These are phyloP conservation scores for Colletotrichum sidae DNA, from an alignment of 2,329 filamentous ascomycete genomes.

Conservation along the genomic window DNA sequence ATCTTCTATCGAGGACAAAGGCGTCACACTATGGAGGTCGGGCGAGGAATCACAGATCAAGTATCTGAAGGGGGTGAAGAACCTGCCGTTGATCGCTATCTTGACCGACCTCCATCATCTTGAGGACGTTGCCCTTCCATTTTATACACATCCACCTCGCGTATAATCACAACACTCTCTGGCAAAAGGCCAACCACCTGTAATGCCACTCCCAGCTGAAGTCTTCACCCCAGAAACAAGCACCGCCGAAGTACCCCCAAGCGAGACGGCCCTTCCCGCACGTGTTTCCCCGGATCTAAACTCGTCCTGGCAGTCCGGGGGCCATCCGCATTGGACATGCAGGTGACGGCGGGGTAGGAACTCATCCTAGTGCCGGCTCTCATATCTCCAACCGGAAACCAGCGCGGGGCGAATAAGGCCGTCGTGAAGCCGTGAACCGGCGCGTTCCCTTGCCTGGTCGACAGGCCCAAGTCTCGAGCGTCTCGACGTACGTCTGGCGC, in stretches of 20 bases:
- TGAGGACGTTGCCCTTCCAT: accelerated
- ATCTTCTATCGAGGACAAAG: not conserved
- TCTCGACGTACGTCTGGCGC: not conserved
- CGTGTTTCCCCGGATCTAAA: constrained; percentile 28
- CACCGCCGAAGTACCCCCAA: constrained; percentile 33
- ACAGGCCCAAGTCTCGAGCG: not conserved
- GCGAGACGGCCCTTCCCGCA: constrained; percentile 32
- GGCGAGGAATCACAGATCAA: too few relatives aligned
- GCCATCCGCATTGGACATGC: constrained; percentile 23
- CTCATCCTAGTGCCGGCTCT: constrained; percentile 29
- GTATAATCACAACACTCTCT: not conserved
- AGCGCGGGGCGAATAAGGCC: constrained; percentile 26
- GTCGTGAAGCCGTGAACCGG: constrained; percentile 11
- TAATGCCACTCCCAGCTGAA: not conserved
- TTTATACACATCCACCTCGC: not conserved
- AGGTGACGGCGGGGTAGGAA: constrained; percentile 21
- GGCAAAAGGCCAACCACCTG: not conserved
- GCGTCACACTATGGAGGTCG: too few relatives aligned
- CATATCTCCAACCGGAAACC: constrained; percentile 28
- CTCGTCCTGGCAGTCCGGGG: constrained; percentile 25
- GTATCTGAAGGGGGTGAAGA: too few relatives aligned
- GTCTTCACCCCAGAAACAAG: not conserved
- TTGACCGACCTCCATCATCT: not conserved
- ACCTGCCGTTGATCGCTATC: too few relatives aligned
- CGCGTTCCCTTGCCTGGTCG: not conserved